Conservation (phyloP, 371 early-diverging fungal species). For the Mucor piriformis region DNA sequence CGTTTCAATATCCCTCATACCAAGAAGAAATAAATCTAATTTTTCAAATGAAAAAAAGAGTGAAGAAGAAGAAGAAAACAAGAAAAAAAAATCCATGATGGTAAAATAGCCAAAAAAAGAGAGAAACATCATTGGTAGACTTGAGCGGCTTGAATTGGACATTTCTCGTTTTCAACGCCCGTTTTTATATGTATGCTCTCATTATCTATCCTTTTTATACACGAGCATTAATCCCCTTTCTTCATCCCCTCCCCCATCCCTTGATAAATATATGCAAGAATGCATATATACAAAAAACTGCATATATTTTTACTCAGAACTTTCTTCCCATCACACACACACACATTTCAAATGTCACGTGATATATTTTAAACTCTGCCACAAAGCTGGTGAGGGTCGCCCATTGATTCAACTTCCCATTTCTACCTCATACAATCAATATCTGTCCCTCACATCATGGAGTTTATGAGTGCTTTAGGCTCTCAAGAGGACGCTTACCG, state of each 20-base stretch:
- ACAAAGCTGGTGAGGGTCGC: too few species aligned
- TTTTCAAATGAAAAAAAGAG: slow-evolving; percentile 5
- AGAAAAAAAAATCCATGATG: slow-evolving; percentile 1
- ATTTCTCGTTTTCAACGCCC: too few species aligned
- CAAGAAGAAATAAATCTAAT: not conserved
- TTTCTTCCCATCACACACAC: not conserved
- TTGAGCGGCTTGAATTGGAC: not conserved
- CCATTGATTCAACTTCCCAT: too few species aligned
- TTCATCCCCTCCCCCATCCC: not conserved
- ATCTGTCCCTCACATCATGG: slow-evolving; percentile 60
- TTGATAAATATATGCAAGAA: not conserved
- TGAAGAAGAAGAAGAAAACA: slow-evolving; percentile 1
- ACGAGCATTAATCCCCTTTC: not conserved
- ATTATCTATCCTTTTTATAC: too few species aligned
- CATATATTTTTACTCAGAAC: not conserved
- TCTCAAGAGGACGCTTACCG: slow-evolving; percentile 72
- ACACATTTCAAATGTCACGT: too few species aligned
- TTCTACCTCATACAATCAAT: not conserved
- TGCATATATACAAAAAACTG: not conserved
- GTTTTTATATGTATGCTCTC: not conserved
- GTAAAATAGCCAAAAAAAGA: not conserved
- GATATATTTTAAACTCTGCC: too few species aligned
- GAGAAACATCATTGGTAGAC: slow-evolving; percentile 8
- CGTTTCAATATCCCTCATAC: too few species aligned
- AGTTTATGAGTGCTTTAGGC: slow-evolving; percentile 84